These are phyloP conservation scores for Colletotrichum sp. DNA, from an alignment of 2,329 filamentous ascomycete genomes.

Conservation along the genomic window DNA sequence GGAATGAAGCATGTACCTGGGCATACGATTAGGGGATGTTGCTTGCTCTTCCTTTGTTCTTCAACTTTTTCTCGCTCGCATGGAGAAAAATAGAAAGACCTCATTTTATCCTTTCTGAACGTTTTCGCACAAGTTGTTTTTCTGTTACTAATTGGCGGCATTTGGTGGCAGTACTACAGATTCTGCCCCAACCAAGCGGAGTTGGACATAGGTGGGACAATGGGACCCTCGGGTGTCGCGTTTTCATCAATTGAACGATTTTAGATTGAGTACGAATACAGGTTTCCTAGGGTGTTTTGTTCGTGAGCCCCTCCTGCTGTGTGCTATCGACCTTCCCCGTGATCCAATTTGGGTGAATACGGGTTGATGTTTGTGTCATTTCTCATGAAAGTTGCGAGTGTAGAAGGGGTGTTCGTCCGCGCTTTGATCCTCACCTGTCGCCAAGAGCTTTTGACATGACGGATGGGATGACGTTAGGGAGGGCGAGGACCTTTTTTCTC, in stretches of 20 bases:
- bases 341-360: no score
- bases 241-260: neutral
- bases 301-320: neutral
- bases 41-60: neutral
- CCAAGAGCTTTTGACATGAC: neutral
- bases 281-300: neutral
- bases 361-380: neutral
- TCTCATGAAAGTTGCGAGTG: neutral
- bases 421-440: neutral
- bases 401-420: neutral
- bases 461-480: neutral
- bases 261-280: slow-evolving; percentile 15
- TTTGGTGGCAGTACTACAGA: neutral
- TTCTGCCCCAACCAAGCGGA: neutral
- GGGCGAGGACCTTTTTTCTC: neutral
- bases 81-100: neutral
- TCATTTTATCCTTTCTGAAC: neutral
- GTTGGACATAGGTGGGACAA: neutral
- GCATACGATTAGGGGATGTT: neutral
- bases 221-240: neutral
- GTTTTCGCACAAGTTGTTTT: neutral
- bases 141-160: slow-evolving; percentile 8
- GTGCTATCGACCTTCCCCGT: neutral
- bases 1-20: neutral
- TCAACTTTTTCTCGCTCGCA: neutral